Evolutionary conservation across 1,284 basidiomycete species (phyloP).

Genomic region (Sanghuangporus weigelae): DNA sequence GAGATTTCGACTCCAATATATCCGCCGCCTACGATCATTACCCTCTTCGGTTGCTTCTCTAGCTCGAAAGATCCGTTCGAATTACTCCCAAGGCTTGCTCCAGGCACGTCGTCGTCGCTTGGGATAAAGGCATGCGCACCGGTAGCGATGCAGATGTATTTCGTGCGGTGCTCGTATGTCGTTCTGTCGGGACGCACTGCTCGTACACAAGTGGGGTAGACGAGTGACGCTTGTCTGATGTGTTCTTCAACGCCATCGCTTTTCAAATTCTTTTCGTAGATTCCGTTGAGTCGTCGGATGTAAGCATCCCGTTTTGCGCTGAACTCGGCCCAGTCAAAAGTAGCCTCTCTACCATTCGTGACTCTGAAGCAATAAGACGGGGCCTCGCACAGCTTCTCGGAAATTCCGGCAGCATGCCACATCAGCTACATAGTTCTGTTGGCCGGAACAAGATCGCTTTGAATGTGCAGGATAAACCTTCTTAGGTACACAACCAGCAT

Average conservation of each 20-base stretch:
- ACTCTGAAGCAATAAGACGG: slow-evolving; percentile 73
- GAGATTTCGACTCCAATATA: slow-evolving; percentile 97
- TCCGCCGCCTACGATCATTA: slow-evolving; percentile 94
- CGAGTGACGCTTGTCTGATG: slow-evolving; percentile 73
- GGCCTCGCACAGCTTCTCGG: slow-evolving; percentile 76
- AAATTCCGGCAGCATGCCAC: slow-evolving; percentile 97
- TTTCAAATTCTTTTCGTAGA: slow-evolving; percentile 86
- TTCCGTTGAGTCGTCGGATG: slow-evolving; percentile 85
- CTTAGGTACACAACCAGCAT: slow-evolving; percentile 89
- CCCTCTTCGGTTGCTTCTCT: slow-evolving; percentile 85
- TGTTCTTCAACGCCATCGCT: slow-evolving; percentile 91
- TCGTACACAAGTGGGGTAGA: slow-evolving; percentile 60
- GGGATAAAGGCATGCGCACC: slow-evolving; percentile 86
- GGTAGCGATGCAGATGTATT: slow-evolving; percentile 80
- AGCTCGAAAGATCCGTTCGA: slow-evolving; percentile 98
- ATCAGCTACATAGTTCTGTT: slow-evolving; percentile 67
- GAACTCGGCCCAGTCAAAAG: slow-evolving; percentile 88
- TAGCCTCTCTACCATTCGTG: slow-evolving; percentile 41
- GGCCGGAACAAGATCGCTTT: neutral
- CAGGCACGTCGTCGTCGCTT: slow-evolving; percentile 77
- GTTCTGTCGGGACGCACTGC: slow-evolving; percentile 59
- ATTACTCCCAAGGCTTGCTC: slow-evolving; percentile 84
- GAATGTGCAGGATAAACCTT: slow-evolving; percentile 44
- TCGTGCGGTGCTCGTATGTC: slow-evolving; percentile 65
- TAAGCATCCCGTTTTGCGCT: slow-evolving; percentile 96